Evolutionary conservation across 108 stramenopile genomes (phyloP), one percentile per base, ranked within the genome.

Genomic region (Skeletonema costatum): DNA sequence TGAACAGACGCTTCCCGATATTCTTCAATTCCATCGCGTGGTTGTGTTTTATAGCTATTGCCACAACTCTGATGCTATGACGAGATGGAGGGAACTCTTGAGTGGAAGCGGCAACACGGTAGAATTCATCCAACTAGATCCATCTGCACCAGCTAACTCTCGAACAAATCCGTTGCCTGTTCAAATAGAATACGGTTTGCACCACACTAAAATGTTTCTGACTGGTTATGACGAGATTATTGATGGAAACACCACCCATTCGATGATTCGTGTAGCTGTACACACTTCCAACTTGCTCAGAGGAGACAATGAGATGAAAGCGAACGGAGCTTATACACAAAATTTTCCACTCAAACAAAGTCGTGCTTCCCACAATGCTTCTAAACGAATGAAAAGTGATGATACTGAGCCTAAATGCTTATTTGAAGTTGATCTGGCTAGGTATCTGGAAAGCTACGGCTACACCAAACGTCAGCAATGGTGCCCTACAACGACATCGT

Each of bases 151-250:
- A 41, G 73, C 78, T 19, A n/a, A 64, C 19, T 60, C 83, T 6
- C 36, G 17, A 32, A 70, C 69, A 2, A 84, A 84, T 71, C 78
- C 79, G 5, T 64, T 80, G 4, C 29, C 62, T 33, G 32, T 71
- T 2, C 73, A 80, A 64, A 76, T 84, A 41, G 48, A 66, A 65
- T 76, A 82, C 36, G 92, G 94, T 16, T 76, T 82, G 38, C 94
- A 95, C 74, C 94, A 95, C 65, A 91, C 90, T 50, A 95, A 95
- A 75, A 73, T 92, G 76, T 87, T 92, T 50, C 66, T 95, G 17
- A 60, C 93, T 10, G 89, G 91, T 12, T 92, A 82, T 73, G 67
- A 79, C 4, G 74, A 80, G 31, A 64, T 80, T 12, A 68, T 32
- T 25, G 42, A 64, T 17, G 60, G 70, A 30, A 80, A 51, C 14